Evolutionary conservation across 192 early-diverging fungal species (phyloP).

Genomic region (Coemansia sp.): DNA sequence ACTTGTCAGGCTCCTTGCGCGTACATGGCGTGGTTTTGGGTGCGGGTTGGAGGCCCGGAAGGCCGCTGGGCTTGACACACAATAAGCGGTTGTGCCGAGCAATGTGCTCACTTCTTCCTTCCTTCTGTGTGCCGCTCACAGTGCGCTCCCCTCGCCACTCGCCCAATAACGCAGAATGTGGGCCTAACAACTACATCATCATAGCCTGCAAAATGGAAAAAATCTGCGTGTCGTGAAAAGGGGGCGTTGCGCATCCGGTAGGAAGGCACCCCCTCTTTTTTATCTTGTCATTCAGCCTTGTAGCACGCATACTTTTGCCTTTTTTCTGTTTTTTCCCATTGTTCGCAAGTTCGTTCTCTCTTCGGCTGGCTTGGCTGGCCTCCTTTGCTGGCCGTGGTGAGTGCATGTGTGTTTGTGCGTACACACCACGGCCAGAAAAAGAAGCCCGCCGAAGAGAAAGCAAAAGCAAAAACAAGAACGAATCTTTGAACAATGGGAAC

Average conservation of each 20-base stretch:
- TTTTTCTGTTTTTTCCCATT: background rate
- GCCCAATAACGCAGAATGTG: background rate
- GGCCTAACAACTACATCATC: background rate
- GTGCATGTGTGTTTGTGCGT: background rate
- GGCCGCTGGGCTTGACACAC: background rate
- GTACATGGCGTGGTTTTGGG: background rate
- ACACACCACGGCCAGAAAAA: background rate
- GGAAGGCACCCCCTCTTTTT: constrained; percentile 1
- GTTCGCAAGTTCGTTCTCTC: too few species aligned
- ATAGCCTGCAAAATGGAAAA: too few species aligned
- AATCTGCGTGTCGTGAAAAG: background rate
- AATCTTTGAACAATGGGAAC: background rate
- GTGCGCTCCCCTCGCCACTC: background rate
- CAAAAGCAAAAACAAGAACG: constrained; percentile 5
- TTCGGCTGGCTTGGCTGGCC: too few species aligned
- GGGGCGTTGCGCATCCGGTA: constrained; percentile 12
- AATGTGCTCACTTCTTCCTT: too few species aligned
- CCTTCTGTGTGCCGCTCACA: background rate
- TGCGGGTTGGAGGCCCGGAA: constrained; percentile 1
- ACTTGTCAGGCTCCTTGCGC: background rate
- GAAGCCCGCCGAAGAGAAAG: constrained; percentile 2
- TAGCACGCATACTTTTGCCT: background rate
- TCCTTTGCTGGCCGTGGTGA: too few species aligned
- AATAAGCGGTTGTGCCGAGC: background rate
- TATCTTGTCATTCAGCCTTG: background rate